Evolutionary conservation across 2,329 filamentous ascomycete species (phyloP), one percentile per base, ranked within the genome.

Genomic region (Fusarium brachygibbosum): DNA sequence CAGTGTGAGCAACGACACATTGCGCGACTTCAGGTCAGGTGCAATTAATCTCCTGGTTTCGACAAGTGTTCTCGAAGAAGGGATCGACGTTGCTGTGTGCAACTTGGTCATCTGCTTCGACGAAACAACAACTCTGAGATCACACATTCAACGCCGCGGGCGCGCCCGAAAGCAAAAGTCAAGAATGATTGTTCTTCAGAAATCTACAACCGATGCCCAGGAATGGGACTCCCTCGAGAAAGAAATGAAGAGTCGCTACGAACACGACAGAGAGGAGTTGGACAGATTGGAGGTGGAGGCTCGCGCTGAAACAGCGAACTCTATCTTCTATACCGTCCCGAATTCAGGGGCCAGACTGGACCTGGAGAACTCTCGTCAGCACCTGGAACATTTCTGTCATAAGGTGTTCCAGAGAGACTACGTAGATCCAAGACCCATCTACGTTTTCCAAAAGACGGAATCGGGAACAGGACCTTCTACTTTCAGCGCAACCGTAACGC

Each of bases 331-430:
- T 45, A 69, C 73, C 17, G 78, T 86, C 7, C 63, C 80, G 23
- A 66, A 77, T 23, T 86, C 84, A 1, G 81, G 90, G 6, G 93
- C 93, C 1, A 79, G 88, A 14, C 80, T 98, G 16, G 91, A 91
- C 13, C 83, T 93, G 3, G 87, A 92, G 37, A 92, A 92, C 69
- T 91, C 93, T 1, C 87, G 90, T 48, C 79, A 84, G n/a, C 93
- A 96, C 76, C 84, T 98, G 2, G 84, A 92, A 46, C 93, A 97
- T 77, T 97, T 98, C 71, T 98, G 94, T 77, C 81, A 83, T 0
- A 84, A 85, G 1, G 77, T 94, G 1, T 84, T 87, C 0, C 80
- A 81, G 0, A 82, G 82, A 1, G 85, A 87, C 28, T 93, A 89
- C 74, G 83, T 90, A 9, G 88, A 94, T 69, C 81, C 81, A 19